These are phyloP conservation scores for Asterionellopsis glacialis DNA, from an alignment of 108 stramenopile species.

Conservation along the genomic window DNA sequence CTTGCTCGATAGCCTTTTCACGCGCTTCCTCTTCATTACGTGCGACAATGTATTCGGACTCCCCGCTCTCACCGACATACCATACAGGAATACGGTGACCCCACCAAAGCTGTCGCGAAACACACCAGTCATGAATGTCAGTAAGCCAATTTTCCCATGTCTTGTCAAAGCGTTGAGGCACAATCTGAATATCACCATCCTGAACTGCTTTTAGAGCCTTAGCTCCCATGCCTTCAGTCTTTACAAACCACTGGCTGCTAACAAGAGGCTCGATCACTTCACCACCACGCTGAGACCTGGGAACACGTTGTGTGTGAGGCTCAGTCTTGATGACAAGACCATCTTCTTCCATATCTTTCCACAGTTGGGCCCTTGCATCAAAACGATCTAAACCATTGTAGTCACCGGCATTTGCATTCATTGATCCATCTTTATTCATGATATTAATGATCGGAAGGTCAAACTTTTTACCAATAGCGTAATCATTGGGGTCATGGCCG, in stretches of 20 bases:
- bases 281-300: constrained; percentile 96
- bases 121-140: constrained; percentile 95
- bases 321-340: constrained; percentile 74
- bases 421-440: constrained; percentile 93
- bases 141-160: constrained; percentile 92
- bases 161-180: constrained; percentile 90
- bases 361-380: constrained; percentile 78
- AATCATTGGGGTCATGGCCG: constrained; percentile 97
- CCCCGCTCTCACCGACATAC: constrained; percentile 73
- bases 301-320: constrained; percentile 89
- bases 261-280: constrained; percentile 99
- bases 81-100: constrained; percentile 97
- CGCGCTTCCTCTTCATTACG: constrained; percentile 82
- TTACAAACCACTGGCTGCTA: constrained; percentile 98
- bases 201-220: constrained; percentile 86
- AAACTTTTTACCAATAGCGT: constrained; percentile 90
- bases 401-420: constrained; percentile 77
- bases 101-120: constrained; percentile 97
- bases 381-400: constrained; percentile 94
- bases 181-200: constrained; percentile 84
- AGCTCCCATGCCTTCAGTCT: constrained; percentile 86
- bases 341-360: constrained; percentile 86
- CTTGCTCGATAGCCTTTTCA: constrained; percentile 55
- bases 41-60: constrained; percentile 83
- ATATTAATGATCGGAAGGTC: constrained; percentile 91